Percentiles rank a stretch among this genome's conserved stretches.
Conservation (phyloP, 2,329 filamentous ascomycete species). For the Ustulina deusta region DNA sequence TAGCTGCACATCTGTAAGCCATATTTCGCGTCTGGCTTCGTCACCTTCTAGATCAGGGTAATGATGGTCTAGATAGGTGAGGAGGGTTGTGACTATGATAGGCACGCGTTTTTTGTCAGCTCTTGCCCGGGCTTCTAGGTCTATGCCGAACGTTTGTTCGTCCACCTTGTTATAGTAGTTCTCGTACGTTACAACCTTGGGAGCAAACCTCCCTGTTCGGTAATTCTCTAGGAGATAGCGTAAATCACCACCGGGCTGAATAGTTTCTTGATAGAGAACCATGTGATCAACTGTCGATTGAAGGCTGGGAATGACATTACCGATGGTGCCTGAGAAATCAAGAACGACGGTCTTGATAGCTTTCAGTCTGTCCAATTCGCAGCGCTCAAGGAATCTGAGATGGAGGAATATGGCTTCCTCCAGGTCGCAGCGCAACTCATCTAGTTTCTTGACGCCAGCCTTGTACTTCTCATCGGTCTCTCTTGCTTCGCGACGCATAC, state of each 20-base stretch:
- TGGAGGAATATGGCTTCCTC: constrained; percentile 95
- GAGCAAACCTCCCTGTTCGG: constrained; percentile 90
- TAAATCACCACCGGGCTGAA: constrained; percentile 91
- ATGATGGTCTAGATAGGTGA: constrained; percentile 95
- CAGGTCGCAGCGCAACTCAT: constrained; percentile 91
- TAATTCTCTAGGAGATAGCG: constrained; percentile 97
- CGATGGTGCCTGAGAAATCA: constrained; percentile 96
- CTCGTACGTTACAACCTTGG: constrained; percentile 92
- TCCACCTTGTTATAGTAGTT: constrained; percentile 99
- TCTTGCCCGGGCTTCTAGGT: constrained; percentile 92
- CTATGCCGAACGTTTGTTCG: constrained; percentile 97
- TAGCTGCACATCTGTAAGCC: constrained; percentile 92
- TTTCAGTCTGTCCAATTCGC: constrained; percentile 94
- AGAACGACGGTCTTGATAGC: constrained; percentile 98
- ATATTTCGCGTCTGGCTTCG: constrained; percentile 89
- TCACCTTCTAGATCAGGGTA: constrained; percentile 98
- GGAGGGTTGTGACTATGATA: constrained; percentile 87
- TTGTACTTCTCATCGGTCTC: constrained; percentile 97
- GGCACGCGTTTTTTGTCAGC: constrained; percentile 97
- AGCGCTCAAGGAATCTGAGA: constrained; percentile 95
- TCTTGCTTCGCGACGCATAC: constrained; percentile 85
- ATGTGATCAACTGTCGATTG: constrained; percentile 98
- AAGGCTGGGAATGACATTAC: constrained; percentile 96
- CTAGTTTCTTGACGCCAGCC: constrained; percentile 83
- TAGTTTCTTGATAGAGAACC: constrained; percentile 98